Evolutionary conservation across 768 basidiomycete genomes (phyloP).

Genomic region (Phaeotremella skinneri): DNA sequence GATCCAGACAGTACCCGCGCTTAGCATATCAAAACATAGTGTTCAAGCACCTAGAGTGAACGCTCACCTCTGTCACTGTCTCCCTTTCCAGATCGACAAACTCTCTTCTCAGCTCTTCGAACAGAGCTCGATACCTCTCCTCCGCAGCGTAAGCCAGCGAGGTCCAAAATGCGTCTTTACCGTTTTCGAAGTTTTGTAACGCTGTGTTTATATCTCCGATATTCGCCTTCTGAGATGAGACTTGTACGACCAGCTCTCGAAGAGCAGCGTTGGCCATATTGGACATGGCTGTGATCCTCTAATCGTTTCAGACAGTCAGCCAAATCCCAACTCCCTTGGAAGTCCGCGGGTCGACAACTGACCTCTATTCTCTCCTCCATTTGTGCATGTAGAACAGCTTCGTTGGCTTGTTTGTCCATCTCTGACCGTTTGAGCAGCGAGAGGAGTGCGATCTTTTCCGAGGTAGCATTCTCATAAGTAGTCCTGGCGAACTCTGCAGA

Average conservation of each 20-base stretch:
- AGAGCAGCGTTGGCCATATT: not conserved
- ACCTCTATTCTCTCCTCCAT: constrained; percentile 11
- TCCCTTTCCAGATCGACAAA: no score
- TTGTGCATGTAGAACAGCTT: not conserved
- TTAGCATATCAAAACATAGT: no score
- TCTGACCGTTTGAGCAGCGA: constrained; percentile 28
- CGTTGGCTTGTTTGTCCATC: not conserved
- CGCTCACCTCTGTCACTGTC: no score
- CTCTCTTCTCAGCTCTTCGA: not conserved
- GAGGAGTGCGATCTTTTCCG: constrained; percentile 36
- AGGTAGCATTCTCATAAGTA: constrained; percentile 35
- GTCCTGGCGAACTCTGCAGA: constrained; percentile 30
- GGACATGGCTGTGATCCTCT: not conserved
- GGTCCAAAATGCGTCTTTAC: constrained; percentile 4
- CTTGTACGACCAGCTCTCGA: not conserved
- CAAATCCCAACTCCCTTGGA: not conserved
- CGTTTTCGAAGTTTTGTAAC: not conserved
- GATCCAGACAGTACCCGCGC: no score
- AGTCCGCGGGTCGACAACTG: not conserved
- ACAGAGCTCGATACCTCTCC: not conserved
- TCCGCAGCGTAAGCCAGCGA: not conserved
- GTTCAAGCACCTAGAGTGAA: no score
- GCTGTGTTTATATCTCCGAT: constrained; percentile 3
- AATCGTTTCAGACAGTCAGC: not conserved
- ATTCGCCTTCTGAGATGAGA: not conserved